Percentiles rank a stretch among this genome's conserved stretches.
Evolutionary conservation across 1,139 yeast species (phyloP).

Genomic region (Diutina scorzettiae): DNA sequence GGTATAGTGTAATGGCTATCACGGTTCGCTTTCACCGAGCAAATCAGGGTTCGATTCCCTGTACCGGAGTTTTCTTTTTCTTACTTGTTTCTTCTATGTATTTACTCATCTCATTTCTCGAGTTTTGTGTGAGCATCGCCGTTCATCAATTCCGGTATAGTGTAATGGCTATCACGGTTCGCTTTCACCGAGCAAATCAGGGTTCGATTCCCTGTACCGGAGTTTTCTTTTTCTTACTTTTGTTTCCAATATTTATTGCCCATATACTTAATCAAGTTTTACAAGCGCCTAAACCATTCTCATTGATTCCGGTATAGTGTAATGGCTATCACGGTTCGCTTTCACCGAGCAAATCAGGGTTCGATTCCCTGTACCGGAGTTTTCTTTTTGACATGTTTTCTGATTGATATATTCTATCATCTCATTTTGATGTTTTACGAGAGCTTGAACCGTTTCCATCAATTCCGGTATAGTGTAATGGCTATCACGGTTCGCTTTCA

Average conservation of each 20-base stretch:
- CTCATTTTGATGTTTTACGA: too few species aligned
- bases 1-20: slow-evolving; percentile 76
- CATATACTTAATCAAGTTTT: too few species aligned
- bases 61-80: slow-evolving; percentile 55
- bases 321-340: slow-evolving; percentile 79
- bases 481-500: slow-evolving; percentile 78
- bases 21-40: slow-evolving; percentile 79
- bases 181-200: slow-evolving; percentile 56
- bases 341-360: slow-evolving; percentile 78
- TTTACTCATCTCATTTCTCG: too few species aligned
- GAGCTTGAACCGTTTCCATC: too few species aligned
- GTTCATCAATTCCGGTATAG: slow-evolving; percentile 32
- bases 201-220: slow-evolving; percentile 65
- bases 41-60: slow-evolving; percentile 79
- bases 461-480: slow-evolving; percentile 76
- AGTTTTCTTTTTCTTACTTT: too few species aligned
- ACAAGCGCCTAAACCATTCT: too few species aligned
- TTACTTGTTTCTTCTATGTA: too few species aligned
- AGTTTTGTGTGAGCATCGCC: too few species aligned
- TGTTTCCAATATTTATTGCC: too few species aligned
- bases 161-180: slow-evolving; percentile 38
- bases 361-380: slow-evolving; percentile 75
- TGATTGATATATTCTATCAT: too few species aligned
- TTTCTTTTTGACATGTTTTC: too few species aligned
- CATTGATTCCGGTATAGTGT: slow-evolving; percentile 75